Evolutionary conservation across 768 basidiomycete species (phyloP).

Genomic region (Phanerodontia chrysosporium): DNA sequence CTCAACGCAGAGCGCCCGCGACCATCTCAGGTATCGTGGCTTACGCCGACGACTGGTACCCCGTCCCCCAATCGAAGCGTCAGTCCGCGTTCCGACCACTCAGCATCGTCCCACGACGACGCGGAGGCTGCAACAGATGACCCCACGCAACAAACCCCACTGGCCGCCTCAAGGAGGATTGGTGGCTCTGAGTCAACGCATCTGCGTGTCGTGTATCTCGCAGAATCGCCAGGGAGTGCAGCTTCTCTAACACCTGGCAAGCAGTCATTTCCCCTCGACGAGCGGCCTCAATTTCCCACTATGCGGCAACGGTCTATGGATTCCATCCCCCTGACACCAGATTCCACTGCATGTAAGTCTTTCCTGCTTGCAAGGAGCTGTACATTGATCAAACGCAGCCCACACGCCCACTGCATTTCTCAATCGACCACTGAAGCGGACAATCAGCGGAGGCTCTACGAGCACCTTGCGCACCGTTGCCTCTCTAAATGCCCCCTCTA

Average conservation of each 20-base stretch:
- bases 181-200: background rate
- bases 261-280: background rate
- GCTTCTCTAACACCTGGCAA: background rate
- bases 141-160: background rate
- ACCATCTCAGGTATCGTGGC: slow-evolving; percentile 9
- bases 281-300: background rate
- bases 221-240: background rate
- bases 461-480: slow-evolving; percentile 47
- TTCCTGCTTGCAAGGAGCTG: background rate
- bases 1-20: slow-evolving; percentile 2
- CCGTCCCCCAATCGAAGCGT: slow-evolving; percentile 1
- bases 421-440: slow-evolving; percentile 60
- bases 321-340: slow-evolving; percentile 2
- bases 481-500: slow-evolving; percentile 39
- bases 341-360: background rate
- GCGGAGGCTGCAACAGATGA: background rate
- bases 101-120: background rate
- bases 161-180: background rate
- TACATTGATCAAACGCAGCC: background rate
- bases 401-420: slow-evolving; percentile 50
- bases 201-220: background rate
- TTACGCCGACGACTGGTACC: background rate
- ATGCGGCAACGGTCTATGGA: background rate
- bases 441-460: slow-evolving; percentile 60
- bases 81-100: background rate